These are phyloP conservation scores for Apiotrichum siamense DNA, from an alignment of 1,284 basidiomycete genomes.

Conservation along the genomic window DNA sequence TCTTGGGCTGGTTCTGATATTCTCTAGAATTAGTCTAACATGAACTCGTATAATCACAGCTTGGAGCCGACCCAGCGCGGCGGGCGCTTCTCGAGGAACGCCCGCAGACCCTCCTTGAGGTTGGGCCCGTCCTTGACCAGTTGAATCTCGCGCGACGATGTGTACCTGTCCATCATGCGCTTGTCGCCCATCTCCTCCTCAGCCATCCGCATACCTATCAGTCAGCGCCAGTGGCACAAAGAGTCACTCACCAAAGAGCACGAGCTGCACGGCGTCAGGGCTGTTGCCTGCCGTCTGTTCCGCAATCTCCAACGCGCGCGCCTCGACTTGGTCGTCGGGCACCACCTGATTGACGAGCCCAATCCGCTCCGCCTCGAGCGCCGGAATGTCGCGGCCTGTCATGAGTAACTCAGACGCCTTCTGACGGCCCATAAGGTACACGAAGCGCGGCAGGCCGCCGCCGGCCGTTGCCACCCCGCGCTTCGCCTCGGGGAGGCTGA, in stretches of 20 bases:
- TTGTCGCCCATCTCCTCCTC: slow-evolving; percentile 9
- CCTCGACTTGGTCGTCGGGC: slow-evolving; percentile 12
- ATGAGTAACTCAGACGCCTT: slow-evolving; percentile 15
- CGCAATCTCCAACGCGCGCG: slow-evolving; percentile 7
- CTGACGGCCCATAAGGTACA: slow-evolving; percentile 12
- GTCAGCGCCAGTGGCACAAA: not conserved
- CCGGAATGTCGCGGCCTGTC: slow-evolving; percentile 11
- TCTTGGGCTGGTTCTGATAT: too few relatives aligned
- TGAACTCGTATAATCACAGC: too few relatives aligned
- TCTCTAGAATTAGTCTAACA: too few relatives aligned
- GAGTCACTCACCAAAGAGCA: slow-evolving; percentile 2
- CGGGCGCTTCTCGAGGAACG: slow-evolving; percentile 7
- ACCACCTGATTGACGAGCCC: slow-evolving; percentile 13
- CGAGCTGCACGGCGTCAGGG: slow-evolving; percentile 8
- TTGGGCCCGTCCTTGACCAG: slow-evolving; percentile 1
- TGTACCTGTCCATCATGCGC: slow-evolving; percentile 10
- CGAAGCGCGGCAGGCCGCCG: slow-evolving; percentile 10
- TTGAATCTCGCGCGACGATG: not conserved
- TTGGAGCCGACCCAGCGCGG: slow-evolving; percentile 7
- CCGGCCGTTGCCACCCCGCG: slow-evolving; percentile 9
- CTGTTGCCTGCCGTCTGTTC: slow-evolving; percentile 7
- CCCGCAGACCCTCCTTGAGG: slow-evolving; percentile 10
- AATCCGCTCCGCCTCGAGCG: slow-evolving; percentile 3
- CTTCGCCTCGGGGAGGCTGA: slow-evolving; percentile 12
- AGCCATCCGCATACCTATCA: slow-evolving; percentile 6